Evolutionary conservation across 2,329 filamentous ascomycete genomes (phyloP), one percentile per base, ranked within the genome.

Genomic region (Ascosphaera apis): DNA sequence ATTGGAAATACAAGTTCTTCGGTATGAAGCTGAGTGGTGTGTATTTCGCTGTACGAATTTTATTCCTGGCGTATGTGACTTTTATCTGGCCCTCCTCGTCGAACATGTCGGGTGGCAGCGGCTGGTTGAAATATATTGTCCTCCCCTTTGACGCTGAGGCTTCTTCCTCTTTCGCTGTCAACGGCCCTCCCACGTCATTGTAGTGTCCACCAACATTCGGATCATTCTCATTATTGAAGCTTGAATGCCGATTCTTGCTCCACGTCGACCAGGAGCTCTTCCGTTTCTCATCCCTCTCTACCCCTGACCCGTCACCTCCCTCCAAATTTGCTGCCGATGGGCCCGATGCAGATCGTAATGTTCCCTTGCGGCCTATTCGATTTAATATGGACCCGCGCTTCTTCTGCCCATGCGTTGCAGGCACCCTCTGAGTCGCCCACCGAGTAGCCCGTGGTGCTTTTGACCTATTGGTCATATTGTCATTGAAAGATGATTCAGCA

Each of bases 41-140:
- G 56, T 98, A 98, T 58, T 95, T 98, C 40, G 88, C 81, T 2
- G 88, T 98, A 46, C 91, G 70, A 53, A 98, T 92, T 65, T 98
- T 98, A 64, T 98, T 98, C 45, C 86, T 68, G 34, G 79, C 67
- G 54, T 76, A 98, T 15, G 69, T 62, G 39, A 69, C 63, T 37
- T 62, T 53, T 2, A 83, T 78, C 40, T 71, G 66, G 25, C 84
- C 88, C 33, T 91, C 72, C 41, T 88, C 79, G 50, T 93, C 82
- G 47, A 76, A 65, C 43, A 78, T 68, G 16, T 75, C 67, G 31
- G 66, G 60, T 1, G 88, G 83, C 36, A 98, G 62, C 5, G 81
- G 75, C 19, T 76, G 56, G 54, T 93, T 93, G 65, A 95, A 88
- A 60, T 76, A 95, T 41, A 93, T 62, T 39, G 60, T 70, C 45